phyloP scores from a whole-genome alignment of 73 alveolate genomes.

The Stentor coeruleus region DNA sequence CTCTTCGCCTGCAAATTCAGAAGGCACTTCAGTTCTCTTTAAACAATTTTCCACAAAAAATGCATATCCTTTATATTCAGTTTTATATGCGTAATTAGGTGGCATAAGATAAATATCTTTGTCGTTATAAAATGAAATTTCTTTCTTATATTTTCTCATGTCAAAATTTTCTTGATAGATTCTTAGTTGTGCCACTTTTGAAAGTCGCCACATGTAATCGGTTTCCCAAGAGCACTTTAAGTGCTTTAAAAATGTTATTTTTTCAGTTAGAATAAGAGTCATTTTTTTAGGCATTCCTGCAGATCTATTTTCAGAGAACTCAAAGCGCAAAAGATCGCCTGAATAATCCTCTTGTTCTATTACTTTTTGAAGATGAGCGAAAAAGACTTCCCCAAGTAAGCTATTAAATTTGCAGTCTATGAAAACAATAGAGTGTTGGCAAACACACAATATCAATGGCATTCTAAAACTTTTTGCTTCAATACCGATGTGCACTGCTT shows the following conservation, averaged over 20 bases:
- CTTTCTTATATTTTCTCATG: not conserved
- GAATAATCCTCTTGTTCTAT: not conserved
- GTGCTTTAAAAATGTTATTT: slow-evolving; percentile 28
- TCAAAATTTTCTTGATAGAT: slow-evolving; percentile 5
- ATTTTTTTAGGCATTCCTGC: slow-evolving; percentile 11
- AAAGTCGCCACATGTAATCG: slow-evolving; percentile 45
- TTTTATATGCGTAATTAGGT: not conserved
- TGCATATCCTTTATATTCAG: slow-evolving; percentile 29
- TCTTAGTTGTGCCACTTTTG: slow-evolving; percentile 13
- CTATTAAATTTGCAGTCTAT: not conserved
- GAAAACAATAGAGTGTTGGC: not conserved
- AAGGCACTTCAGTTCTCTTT: slow-evolving; percentile 32
- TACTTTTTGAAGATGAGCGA: not conserved
- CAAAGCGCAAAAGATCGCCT: not conserved
- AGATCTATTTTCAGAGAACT: not conserved
- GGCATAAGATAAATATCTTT: not conserved
- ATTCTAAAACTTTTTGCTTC: not conserved
- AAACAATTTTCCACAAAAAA: slow-evolving; percentile 39
- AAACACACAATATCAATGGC: slow-evolving; percentile 9
- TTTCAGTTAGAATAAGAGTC: slow-evolving; percentile 35
- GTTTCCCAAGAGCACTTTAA: slow-evolving; percentile 53
- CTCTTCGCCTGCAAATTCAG: slow-evolving; percentile 24
- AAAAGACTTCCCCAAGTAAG: slow-evolving; percentile 12
- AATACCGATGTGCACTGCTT: slow-evolving; percentile 3
- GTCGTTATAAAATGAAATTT: not conserved